Conservation (phyloP, 2,329 filamentous ascomycete species). For the Thielaviopsis ethacetica region DNA sequence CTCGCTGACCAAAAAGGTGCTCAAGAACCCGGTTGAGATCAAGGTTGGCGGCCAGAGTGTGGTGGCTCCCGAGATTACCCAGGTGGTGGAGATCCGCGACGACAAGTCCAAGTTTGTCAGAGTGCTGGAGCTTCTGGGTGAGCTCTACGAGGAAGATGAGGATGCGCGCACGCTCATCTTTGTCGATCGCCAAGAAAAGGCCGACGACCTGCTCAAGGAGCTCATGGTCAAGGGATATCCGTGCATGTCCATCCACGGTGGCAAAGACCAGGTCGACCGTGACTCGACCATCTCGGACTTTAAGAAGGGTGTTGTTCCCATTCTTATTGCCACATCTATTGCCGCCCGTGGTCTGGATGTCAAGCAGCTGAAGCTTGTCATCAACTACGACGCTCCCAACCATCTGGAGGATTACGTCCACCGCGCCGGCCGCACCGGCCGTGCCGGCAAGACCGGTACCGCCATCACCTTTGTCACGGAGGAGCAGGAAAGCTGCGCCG, state of each 20-base stretch:
- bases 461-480: constrained; percentile 88
- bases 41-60: constrained; percentile 76
- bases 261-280: constrained; percentile 83
- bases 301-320: constrained; percentile 76
- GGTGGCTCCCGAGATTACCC: constrained; percentile 83
- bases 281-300: constrained; percentile 88
- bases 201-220: constrained; percentile 63
- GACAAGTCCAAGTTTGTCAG: constrained; percentile 73
- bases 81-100: constrained; percentile 75
- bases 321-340: constrained; percentile 88
- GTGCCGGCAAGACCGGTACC: constrained; percentile 85
- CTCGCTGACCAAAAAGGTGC: constrained; percentile 71
- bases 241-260: constrained; percentile 85
- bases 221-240: constrained; percentile 73
- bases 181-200: constrained; percentile 81
- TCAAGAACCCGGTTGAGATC: constrained; percentile 77
- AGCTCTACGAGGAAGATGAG: constrained; percentile 73
- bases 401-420: constrained; percentile 96
- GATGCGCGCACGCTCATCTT: constrained; percentile 84
- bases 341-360: constrained; percentile 91
- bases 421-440: constrained; percentile 79
- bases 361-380: constrained; percentile 85
- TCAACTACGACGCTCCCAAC: constrained; percentile 90
- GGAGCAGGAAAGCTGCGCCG: constrained; percentile 78
- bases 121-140: constrained; percentile 70